Conservation (phyloP, 306 rosid genomes). For the Cucumis cinereus region DNA sequence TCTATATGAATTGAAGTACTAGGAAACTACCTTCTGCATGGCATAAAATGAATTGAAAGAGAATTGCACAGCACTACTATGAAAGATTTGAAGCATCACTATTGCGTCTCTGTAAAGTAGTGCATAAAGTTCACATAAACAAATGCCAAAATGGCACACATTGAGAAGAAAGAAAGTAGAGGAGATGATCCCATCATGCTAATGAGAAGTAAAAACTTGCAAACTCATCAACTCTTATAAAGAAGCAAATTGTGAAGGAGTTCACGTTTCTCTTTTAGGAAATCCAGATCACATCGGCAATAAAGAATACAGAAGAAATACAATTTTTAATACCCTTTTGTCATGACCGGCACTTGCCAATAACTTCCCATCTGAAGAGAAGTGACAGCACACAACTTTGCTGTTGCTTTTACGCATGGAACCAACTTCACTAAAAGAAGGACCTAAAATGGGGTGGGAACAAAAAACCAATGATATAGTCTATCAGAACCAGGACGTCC, state of each 20-base stretch:
- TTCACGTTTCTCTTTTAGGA: conserved; percentile 10
- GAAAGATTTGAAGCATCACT: background rate
- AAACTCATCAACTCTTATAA: background rate
- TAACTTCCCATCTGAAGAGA: conserved; percentile 91
- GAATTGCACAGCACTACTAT: conserved; percentile 3
- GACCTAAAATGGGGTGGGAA: conserved; percentile 34
- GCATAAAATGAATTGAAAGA: background rate
- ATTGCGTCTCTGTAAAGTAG: background rate
- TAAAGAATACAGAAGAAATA: conserved; percentile 2
- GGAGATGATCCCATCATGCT: background rate
- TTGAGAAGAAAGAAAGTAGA: background rate
- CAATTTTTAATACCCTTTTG: conserved; percentile 57
- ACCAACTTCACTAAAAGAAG: conserved; percentile 69
- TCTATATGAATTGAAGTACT: background rate
- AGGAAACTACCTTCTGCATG: background rate
- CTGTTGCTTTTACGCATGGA: conserved; percentile 68
- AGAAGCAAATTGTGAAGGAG: background rate
- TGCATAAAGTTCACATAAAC: background rate
- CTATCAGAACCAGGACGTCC: conserved; percentile 11
- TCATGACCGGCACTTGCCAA: conserved; percentile 98
- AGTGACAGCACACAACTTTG: conserved; percentile 89
- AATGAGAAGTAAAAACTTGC: background rate
- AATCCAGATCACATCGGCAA: background rate
- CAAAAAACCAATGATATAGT: conserved; percentile 13
- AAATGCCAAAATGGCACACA: background rate